Evolutionary conservation across 768 basidiomycete species (phyloP).

Genomic region (Pholiota molesta): DNA sequence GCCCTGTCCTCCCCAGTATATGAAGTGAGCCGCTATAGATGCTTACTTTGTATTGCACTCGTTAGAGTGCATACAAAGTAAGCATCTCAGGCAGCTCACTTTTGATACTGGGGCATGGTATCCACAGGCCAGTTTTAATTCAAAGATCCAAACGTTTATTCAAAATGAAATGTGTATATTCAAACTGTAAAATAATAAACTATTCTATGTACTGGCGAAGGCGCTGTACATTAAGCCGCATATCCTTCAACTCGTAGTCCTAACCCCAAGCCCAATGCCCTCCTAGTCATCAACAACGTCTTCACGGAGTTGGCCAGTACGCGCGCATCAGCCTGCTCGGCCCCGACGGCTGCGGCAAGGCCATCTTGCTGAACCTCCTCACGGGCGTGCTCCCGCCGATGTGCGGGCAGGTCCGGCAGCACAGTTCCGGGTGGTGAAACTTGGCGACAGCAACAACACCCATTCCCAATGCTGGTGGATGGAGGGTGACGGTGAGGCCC

Average conservation of each 20-base stretch:
- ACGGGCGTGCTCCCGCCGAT: slow-evolving; percentile 44
- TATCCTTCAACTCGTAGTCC: slow-evolving; percentile 61
- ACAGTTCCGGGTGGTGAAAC: slow-evolving; percentile 21
- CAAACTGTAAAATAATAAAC: too few relatives aligned
- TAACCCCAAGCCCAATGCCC: slow-evolving; percentile 23
- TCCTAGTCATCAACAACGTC: slow-evolving; percentile 30
- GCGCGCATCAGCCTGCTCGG: slow-evolving; percentile 32
- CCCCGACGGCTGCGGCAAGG: slow-evolving; percentile 59
- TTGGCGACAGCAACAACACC: too few relatives aligned
- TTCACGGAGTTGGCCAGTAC: slow-evolving; percentile 30
- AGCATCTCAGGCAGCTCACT: too few relatives aligned
- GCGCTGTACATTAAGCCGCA: slow-evolving; percentile 60
- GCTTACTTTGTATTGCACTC: too few relatives aligned
- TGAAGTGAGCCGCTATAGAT: too few relatives aligned
- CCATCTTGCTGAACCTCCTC: slow-evolving; percentile 54
- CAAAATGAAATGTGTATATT: too few relatives aligned
- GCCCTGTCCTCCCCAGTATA: too few relatives aligned
- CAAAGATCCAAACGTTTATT: too few relatives aligned
- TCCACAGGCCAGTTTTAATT: too few relatives aligned
- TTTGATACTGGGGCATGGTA: too few relatives aligned
- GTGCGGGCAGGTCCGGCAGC: slow-evolving; percentile 50
- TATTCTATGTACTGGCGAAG: slow-evolving; percentile 42
- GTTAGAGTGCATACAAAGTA: too few relatives aligned
- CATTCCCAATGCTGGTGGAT: too few relatives aligned
- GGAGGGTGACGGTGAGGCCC: slow-evolving; percentile 29